Evolutionary conservation across 2,329 filamentous ascomycete species (phyloP), one percentile per base, ranked within the genome.

Genomic region (Alternaria sp.): DNA sequence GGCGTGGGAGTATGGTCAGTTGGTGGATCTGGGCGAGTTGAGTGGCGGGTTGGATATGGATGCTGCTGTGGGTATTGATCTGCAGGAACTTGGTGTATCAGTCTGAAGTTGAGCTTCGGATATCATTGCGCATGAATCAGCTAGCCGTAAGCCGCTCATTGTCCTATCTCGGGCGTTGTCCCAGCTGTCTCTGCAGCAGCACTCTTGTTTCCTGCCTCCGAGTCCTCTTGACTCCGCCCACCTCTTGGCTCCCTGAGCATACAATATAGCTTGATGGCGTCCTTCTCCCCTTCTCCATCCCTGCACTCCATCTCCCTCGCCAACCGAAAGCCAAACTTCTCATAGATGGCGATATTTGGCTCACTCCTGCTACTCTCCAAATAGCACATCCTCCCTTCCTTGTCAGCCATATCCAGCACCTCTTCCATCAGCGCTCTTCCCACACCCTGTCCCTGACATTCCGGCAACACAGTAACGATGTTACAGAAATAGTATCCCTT

Each of bases 401-500:
- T 78, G 76, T 93, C 91, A 10, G 91, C 90, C 71, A 81, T 81
- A 44, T 85, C 82, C 15, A 89, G 88, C 7, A 93, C 89, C 46
- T 84, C 82, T 68, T 88, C 83, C 80, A 92, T 89, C 70, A 93
- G 78, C 65, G 84, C 82, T 63, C 87, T 87, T 0, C 90, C 91
- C 3, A 93, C 86, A 0, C 90, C 90, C 70, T 84, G 87, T 0
- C 89, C 89, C 74, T 92, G 90, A 30, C 84, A 85, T 53, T 88
- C 85, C 0, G 90, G 89, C 15, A 87, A 76, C 2, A 93, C 90
- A 0, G 90, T 89, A 71, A 93, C 87, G 64, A 93, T 91, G 72
- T 93, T 93, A 67, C 91, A 89, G 69, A 93, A 93, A 72, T 92
- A 93, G 72, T 93, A 93, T 0, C 91, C 91, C 6, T 84, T 82